Evolutionary conservation across 164 flowering plant species (phyloP), one percentile per base, ranked within the genome.

Genomic region (Stephania yunnanensis): DNA sequence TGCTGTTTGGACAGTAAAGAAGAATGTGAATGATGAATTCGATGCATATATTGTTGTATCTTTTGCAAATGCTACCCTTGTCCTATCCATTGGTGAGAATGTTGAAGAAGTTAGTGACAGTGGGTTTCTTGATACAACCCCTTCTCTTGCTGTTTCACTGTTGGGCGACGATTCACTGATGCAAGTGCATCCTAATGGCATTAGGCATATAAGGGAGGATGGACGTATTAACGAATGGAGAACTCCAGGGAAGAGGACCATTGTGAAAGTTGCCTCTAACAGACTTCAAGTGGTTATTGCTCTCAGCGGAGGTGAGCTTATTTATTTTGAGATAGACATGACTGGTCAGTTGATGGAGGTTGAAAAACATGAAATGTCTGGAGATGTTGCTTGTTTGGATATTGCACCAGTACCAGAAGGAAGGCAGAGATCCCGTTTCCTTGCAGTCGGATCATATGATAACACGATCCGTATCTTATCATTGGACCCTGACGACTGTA

Each of bases 401-500:
- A 92, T 96, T 82, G 97, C 99, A 30, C 97, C 97, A n/a, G 97
- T 96, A 42, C 99, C 99, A 48, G 98, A 94, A 90, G 98, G 99
- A 72, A 86, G 99, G 72, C 93, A 89, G 83, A 92, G 99, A 75
- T 96, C 99, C 0, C 95, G 97, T 19, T 96, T 96, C 75, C 96
- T 96, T 66, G 98, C 97, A 22, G 99, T 96, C 50, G 99, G 99
- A n/a, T 96, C 97, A 25, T 94, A 91, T 85, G 97, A 96, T 80
- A 91, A 89, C 80, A 92, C 97, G 4, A 88, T 96, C 7, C 94
- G 99, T 36, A 91, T 96, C 79, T 80, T 96, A 67, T 96, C 99
- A 42, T 75, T 96, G 78, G 98, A 96, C 81, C 99, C 99, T 45
- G 99, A 94, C 86, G 99, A 96, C 77, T 89, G 94, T 75, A 90